phyloP scores from a whole-genome alignment of 345 rosid genomes.

The Pseudoturritis turrita region DNA sequence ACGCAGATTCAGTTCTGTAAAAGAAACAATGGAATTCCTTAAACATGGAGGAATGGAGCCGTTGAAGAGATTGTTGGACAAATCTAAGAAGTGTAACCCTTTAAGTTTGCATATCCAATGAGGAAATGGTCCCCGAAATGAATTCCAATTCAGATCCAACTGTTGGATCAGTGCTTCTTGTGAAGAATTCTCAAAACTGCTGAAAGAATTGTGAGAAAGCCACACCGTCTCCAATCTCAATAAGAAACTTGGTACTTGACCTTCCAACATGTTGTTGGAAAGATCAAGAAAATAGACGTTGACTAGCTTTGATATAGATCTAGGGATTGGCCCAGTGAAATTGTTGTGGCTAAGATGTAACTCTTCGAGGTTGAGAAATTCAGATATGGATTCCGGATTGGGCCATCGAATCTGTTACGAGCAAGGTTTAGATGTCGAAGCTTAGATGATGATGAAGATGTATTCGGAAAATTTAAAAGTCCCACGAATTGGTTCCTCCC shows the following conservation, averaged over 20 bases:
- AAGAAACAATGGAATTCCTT: too few relatives aligned
- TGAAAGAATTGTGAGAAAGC: neutral
- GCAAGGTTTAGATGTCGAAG: neutral
- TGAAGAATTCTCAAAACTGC: neutral
- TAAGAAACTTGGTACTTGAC: neutral
- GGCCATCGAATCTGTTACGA: neutral
- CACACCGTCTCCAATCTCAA: neutral
- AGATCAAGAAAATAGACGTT: neutral
- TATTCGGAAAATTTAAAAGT: neutral
- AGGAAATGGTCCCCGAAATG: conserved; percentile 24
- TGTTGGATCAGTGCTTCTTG: neutral
- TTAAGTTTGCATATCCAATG: conserved; percentile 27
- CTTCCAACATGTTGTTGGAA: neutral
- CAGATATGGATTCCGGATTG: neutral
- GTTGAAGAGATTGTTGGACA: conserved; percentile 35
- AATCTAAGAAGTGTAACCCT: conserved; percentile 29
- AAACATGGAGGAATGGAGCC: conserved; percentile 36
- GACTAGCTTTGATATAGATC: neutral
- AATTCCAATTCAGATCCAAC: conserved; percentile 2
- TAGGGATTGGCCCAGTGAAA: too few relatives aligned
- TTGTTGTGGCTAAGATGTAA: too few relatives aligned
- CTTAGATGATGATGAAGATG: neutral
- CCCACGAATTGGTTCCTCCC: neutral
- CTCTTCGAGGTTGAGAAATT: neutral
- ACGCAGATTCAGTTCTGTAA: neutral